phyloP scores from a whole-genome alignment of 768 basidiomycete species.

The Polyporus arcularius region DNA sequence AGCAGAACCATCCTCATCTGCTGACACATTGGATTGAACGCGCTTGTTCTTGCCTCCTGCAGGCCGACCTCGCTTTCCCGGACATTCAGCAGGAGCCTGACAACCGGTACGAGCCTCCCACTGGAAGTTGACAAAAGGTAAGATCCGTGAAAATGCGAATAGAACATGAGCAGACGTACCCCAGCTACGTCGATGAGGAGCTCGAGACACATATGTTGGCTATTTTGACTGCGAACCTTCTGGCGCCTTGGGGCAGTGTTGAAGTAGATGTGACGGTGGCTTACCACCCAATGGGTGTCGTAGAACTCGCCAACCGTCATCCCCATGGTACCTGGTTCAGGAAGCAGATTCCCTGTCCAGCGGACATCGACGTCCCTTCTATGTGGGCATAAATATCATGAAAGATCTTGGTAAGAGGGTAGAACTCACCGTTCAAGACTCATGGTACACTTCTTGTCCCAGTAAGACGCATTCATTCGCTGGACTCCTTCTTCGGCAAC shows the following conservation, averaged over 20 bases:
- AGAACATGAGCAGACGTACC: background rate
- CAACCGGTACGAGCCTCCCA: background rate
- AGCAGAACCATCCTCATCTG: too few species aligned
- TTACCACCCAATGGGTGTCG: background rate
- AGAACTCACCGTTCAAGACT: too few species aligned
- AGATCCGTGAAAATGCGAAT: background rate
- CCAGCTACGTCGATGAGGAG: background rate
- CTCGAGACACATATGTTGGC: background rate
- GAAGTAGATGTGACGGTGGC: background rate
- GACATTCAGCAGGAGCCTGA: too few species aligned
- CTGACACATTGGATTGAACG: too few species aligned
- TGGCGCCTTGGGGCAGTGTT: background rate
- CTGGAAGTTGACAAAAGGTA: background rate
- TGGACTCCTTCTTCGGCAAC: too few species aligned
- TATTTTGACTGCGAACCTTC: background rate
- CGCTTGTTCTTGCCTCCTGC: too few species aligned
- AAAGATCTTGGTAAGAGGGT: too few species aligned
- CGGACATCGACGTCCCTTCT: background rate
- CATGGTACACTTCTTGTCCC: too few species aligned
- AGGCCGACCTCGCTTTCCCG: too few species aligned
- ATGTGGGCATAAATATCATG: too few species aligned
- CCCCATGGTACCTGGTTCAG: background rate
- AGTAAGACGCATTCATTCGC: too few species aligned
- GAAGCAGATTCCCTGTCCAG: background rate
- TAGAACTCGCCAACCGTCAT: background rate